Evolutionary conservation across 2,329 filamentous ascomycete species (phyloP).

Genomic region (Sporothrix euskadiensis): DNA sequence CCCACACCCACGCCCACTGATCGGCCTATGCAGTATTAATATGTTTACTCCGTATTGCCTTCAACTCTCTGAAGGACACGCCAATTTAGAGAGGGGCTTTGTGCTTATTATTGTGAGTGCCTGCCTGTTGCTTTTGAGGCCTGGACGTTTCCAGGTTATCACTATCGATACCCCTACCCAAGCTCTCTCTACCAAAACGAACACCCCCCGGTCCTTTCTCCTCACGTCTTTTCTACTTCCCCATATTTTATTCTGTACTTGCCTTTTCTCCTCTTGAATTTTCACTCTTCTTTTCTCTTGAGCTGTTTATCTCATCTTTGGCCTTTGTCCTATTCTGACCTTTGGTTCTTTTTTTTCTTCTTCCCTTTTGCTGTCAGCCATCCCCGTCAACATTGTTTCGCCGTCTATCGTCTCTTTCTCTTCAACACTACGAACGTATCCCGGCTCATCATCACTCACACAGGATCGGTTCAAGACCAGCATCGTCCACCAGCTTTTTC

Average conservation of each 20-base stretch:
- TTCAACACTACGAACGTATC: background rate
- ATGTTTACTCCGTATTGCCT: background rate
- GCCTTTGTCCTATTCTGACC: background rate
- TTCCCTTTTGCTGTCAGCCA: background rate
- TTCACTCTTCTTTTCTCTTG: background rate
- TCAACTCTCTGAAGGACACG: background rate
- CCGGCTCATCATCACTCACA: background rate
- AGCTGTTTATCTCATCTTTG: background rate
- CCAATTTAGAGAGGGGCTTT: background rate
- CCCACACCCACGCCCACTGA: slow-evolving; percentile 15
- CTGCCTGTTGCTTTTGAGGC: slow-evolving; percentile 7
- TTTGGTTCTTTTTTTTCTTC: background rate
- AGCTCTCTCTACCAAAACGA: background rate
- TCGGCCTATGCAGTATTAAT: slow-evolving; percentile 7
- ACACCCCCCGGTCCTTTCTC: background rate
- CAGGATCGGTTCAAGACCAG: background rate
- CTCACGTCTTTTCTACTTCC: background rate
- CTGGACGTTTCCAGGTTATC: background rate
- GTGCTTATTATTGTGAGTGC: slow-evolving; percentile 3
- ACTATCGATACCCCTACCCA: slow-evolving; percentile 19
- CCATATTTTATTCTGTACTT: slow-evolving; percentile 1
- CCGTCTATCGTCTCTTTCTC: background rate
- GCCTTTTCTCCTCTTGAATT: background rate
- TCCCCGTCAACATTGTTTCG: background rate
- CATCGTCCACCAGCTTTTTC: background rate